Evolutionary conservation across 345 rosid species (phyloP), one percentile per base, ranked within the genome.

Genomic region (Clausena lansium): DNA sequence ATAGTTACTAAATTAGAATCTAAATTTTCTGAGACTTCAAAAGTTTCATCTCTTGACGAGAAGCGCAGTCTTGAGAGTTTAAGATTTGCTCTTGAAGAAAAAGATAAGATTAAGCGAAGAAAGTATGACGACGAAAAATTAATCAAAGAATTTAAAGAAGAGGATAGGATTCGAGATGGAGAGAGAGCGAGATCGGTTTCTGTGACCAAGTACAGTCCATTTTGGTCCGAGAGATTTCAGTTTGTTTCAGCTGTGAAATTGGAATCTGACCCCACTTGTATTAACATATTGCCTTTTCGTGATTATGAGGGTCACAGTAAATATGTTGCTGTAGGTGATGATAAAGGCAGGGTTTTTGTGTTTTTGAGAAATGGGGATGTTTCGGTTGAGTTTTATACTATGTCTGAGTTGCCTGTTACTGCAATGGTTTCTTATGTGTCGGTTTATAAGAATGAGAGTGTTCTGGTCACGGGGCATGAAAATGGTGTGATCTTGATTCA

Each of bases 181-280:
- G 93, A 80, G 79, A 86, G 83, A 82, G 78, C 71, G 11, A 85
- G 80, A 58, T 82, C 86, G 10, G 84, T 83, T 79, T 85, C 95
- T 0, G 89, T 92, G 17, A 88, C 93, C 0, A 94, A 90, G 80
- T 89, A 85, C 79, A 91, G 92, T 80, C 95, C 90, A 52, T 84
- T 88, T 63, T 96, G 98, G 98, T 91, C 97, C 1, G 99, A 96
- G 87, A 87, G 88, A 87, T 92, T 96, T 83, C 94, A 90, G 8
- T 92, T 92, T 78, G 83, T 87, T 36, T 94, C 97, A 2, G 97
- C 98, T 73, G 95, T 96, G 88, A 94, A 89, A 52, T 77, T 96
- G 66, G 88, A 87, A 77, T 89, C 91, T 22, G 88, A 86, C 64
- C 90, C 94, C 0, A 87, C 93, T 0, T 90, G 93, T 83, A 75